Conservation (phyloP, 2,329 filamentous ascomycete genomes). For the Clonostachys solani region DNA sequence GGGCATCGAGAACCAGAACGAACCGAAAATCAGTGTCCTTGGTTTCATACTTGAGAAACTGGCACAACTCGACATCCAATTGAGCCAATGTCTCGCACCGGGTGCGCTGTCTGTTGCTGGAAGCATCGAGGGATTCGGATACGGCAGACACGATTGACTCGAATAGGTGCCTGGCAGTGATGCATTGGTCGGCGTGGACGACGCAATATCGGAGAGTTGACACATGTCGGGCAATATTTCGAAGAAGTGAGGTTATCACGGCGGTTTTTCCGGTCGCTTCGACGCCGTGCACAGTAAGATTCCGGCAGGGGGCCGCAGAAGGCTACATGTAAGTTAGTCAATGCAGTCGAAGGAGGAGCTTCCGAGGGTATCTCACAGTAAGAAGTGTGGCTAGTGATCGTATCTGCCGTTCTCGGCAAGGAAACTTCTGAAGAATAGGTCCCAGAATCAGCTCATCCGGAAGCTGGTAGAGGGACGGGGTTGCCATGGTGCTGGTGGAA, state of each 20-base stretch:
- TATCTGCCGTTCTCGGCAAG: slow-evolving; percentile 55
- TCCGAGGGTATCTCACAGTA: slow-evolving; percentile 28
- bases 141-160: slow-evolving; percentile 64
- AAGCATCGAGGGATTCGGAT: slow-evolving; percentile 39
- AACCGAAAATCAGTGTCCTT: slow-evolving; percentile 51
- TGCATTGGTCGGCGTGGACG: slow-evolving; percentile 69
- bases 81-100: slow-evolving; percentile 79
- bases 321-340: slow-evolving; percentile 35
- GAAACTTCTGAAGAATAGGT: slow-evolving; percentile 42
- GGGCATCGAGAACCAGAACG: slow-evolving; percentile 80
- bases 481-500: not conserved
- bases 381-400: slow-evolving; percentile 52
- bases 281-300: slow-evolving; percentile 77
- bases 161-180: slow-evolving; percentile 73
- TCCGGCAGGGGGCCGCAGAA: slow-evolving; percentile 63
- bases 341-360: not conserved
- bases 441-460: slow-evolving; percentile 47
- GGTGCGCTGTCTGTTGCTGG: slow-evolving; percentile 30
- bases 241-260: slow-evolving; percentile 50
- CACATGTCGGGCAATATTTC: slow-evolving; percentile 7
- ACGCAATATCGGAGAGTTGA: slow-evolving; percentile 48
- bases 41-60: slow-evolving; percentile 47
- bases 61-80: slow-evolving; percentile 67
- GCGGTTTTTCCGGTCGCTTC: slow-evolving; percentile 84
- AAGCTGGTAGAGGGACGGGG: slow-evolving; percentile 36